Conservation (phyloP, 352 stramenopile genomes). For the Phytophthora fragariae region DNA sequence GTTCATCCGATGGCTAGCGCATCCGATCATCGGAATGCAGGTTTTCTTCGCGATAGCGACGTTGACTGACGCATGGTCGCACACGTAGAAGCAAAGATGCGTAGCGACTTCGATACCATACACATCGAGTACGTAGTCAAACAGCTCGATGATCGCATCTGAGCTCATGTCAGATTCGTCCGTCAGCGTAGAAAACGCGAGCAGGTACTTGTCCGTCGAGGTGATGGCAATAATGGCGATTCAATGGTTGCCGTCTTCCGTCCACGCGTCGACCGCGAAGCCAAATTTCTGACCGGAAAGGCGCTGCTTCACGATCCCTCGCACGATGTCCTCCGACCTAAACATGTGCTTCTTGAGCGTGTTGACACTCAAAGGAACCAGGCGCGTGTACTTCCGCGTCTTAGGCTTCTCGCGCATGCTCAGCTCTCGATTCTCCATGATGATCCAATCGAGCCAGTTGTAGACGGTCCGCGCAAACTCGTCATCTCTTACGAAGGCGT, state of each 20-base stretch:
- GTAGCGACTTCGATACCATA: conserved; percentile 15
- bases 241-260: conserved; percentile 22
- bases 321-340: conserved; percentile 8
- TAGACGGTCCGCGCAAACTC: conserved; percentile 18
- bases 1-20: no score
- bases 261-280: conserved; percentile 34
- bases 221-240: conserved; percentile 26
- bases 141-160: conserved; percentile 18
- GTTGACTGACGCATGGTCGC: conserved; percentile 26
- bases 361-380: conserved; percentile 9
- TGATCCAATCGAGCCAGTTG: conserved; percentile 27
- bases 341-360: conserved; percentile 28
- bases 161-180: conserved; percentile 25
- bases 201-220: conserved; percentile 1
- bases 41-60: no score
- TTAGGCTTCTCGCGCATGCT: conserved; percentile 27
- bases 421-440: conserved; percentile 28
- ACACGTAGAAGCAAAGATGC: conserved; percentile 26
- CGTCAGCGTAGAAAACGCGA: conserved; percentile 26
- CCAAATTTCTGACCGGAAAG: conserved; percentile 9
- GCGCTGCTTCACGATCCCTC: not conserved
- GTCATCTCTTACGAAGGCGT: conserved; percentile 7
- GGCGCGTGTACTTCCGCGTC: conserved; percentile 33
- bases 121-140: conserved; percentile 28
- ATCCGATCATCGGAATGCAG: no score